A percentile compares a stretch with the other conserved stretches of the same genome.
Evolutionary conservation across 345 rosid species (phyloP).

Genomic region (Camelina laxa): DNA sequence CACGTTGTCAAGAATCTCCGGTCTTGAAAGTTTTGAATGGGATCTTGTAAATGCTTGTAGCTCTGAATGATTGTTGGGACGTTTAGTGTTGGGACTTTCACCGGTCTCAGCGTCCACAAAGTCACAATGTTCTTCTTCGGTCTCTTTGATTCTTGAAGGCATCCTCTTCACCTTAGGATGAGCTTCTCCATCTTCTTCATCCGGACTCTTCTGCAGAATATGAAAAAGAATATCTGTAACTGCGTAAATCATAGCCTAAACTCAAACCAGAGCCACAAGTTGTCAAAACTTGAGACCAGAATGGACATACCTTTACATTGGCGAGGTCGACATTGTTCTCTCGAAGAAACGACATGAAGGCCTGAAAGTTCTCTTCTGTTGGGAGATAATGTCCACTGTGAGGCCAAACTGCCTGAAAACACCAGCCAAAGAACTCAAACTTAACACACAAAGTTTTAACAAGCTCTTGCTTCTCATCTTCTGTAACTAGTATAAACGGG

Average conservation of each 20-base stretch:
- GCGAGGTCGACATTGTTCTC: constrained; percentile 74
- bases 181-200: constrained; percentile 61
- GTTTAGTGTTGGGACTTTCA: constrained; percentile 31
- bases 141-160: constrained; percentile 35
- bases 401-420: constrained; percentile 83
- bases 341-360: constrained; percentile 66
- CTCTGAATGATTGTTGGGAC: constrained; percentile 22
- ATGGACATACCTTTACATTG: constrained; percentile 48
- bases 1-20: constrained; percentile 46
- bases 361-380: constrained; percentile 88
- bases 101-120: constrained; percentile 37
- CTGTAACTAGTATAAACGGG: constrained; percentile 8
- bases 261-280: constrained; percentile 9
- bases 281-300: constrained; percentile 45
- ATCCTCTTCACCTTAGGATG: constrained; percentile 38
- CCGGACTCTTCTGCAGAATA: constrained; percentile 62
- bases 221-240: constrained; percentile 12
- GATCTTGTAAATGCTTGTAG: constrained; percentile 45
- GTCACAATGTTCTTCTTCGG: constrained; percentile 43
- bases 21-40: constrained; percentile 48
- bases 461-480: constrained; percentile 4
- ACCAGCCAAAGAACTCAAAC: constrained; percentile 32
- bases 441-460: constrained; percentile 22
- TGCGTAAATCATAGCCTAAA: constrained; percentile 13
- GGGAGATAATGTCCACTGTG: constrained; percentile 98